Percentiles rank a stretch among this genome's conserved stretches.
Evolutionary conservation across 2,329 filamentous ascomycete species (phyloP).

Genomic region (Thelonectria rubi): DNA sequence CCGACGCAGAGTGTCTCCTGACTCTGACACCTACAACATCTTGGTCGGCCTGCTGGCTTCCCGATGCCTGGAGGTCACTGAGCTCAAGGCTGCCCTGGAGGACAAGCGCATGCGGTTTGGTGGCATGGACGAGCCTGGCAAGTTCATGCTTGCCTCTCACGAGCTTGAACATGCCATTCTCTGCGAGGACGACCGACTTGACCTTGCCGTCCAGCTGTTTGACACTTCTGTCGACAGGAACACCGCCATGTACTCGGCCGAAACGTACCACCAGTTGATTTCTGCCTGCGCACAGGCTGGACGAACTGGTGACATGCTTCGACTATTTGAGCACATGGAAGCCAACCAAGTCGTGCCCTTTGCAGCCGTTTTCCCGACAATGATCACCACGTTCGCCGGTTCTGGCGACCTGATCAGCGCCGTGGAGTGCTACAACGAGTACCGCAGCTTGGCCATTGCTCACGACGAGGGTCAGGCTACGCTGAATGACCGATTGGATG

Average conservation of each 20-base stretch:
- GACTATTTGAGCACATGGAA: conserved; percentile 93
- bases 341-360: conserved; percentile 75
- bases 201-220: conserved; percentile 87
- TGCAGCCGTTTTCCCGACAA: conserved; percentile 84
- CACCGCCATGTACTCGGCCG: conserved; percentile 74
- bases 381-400: conserved; percentile 93
- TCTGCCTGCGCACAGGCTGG: conserved; percentile 86
- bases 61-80: conserved; percentile 80
- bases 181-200: conserved; percentile 85
- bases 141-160: conserved; percentile 88
- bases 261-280: conserved; percentile 87
- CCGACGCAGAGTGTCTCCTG: conserved; percentile 80
- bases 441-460: conserved; percentile 86
- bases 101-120: conserved; percentile 86
- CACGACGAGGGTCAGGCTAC: conserved; percentile 78
- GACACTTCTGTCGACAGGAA: conserved; percentile 74
- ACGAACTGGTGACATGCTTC: conserved; percentile 86
- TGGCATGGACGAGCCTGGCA: conserved; percentile 82
- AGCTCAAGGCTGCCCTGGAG: conserved; percentile 77
- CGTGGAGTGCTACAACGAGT: conserved; percentile 95
- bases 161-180: conserved; percentile 88
- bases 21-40: conserved; percentile 87
- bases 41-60: conserved; percentile 84
- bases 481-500: conserved; percentile 77
- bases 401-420: conserved; percentile 85